Conservation (phyloP, 345 rosid genomes). For the Balakata baccata region DNA sequence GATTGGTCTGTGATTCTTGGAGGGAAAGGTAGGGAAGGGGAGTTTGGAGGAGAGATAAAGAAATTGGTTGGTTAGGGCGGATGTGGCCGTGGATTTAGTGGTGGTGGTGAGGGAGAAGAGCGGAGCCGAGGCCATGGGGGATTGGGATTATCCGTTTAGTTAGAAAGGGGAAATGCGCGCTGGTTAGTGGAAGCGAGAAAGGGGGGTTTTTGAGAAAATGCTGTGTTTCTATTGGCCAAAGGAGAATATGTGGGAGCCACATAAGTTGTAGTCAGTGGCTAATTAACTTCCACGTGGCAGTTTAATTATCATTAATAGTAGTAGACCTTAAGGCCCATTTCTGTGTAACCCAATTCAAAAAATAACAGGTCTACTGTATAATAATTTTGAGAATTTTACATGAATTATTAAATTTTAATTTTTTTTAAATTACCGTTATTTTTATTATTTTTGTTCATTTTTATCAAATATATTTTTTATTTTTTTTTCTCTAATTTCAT, state of each 20-base stretch:
- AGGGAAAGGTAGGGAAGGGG: slow-evolving; percentile 19
- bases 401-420: too few species aligned
- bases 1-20: slow-evolving; percentile 22
- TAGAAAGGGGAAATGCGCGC: neutral
- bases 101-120: slow-evolving; percentile 24
- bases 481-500: too few species aligned
- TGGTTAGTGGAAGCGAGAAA: neutral
- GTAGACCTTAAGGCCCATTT: neutral
- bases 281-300: slow-evolving; percentile 7
- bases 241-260: neutral
- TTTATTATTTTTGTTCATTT: too few species aligned
- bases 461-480: too few species aligned
- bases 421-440: too few species aligned
- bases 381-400: too few species aligned
- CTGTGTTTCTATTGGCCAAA: neutral
- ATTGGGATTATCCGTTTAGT: slow-evolving; percentile 22
- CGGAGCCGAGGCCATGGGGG: slow-evolving; percentile 36
- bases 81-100: slow-evolving; percentile 16
- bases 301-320: neutral
- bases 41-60: slow-evolving; percentile 23
- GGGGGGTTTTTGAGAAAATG: too few species aligned
- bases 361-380: too few species aligned
- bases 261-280: neutral
- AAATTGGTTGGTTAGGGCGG: slow-evolving; percentile 20
- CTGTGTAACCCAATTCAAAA: too few species aligned